These are phyloP conservation scores for Grosmannia huntii DNA, from an alignment of 2,329 filamentous ascomycete genomes.

Conservation along the genomic window DNA sequence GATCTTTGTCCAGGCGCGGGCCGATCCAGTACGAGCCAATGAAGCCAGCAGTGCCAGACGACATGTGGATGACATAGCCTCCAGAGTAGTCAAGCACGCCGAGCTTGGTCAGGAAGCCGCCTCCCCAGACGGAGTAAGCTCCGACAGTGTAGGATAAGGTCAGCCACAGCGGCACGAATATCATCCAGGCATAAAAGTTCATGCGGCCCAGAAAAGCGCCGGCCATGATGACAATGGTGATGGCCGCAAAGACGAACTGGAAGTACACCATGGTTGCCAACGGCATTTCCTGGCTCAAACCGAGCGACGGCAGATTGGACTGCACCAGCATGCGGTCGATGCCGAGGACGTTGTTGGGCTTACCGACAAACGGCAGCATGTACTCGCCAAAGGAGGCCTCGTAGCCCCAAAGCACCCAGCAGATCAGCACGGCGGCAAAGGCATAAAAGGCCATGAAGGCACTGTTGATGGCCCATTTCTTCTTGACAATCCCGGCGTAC, in stretches of 20 bases:
- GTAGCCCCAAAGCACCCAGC: conserved; percentile 36
- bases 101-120: conserved; percentile 21
- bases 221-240: conserved; percentile 33
- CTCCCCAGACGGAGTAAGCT: conserved; percentile 14
- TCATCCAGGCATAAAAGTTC: conserved; percentile 38
- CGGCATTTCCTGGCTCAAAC: conserved; percentile 26
- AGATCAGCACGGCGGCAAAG: conserved; percentile 32
- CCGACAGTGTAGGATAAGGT: conserved; percentile 19
- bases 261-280: conserved; percentile 38
- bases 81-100: conserved; percentile 39
- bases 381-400: conserved; percentile 34
- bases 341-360: conserved; percentile 30
- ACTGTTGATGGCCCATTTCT: conserved; percentile 35
- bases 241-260: conserved; percentile 39
- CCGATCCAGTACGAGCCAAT: conserved; percentile 33
- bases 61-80: conserved; percentile 40
- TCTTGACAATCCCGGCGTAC: conserved; percentile 34
- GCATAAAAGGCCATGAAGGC: conserved; percentile 40
- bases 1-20: conserved; percentile 29
- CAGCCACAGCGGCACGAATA: conserved; percentile 38
- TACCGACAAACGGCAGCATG: conserved; percentile 36
- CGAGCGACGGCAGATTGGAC: conserved; percentile 27
- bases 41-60: conserved; percentile 36
- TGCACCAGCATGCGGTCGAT: conserved; percentile 30
- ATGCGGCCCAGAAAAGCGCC: conserved; percentile 34